Evolutionary conservation across 2,329 filamentous ascomycete genomes (phyloP), one percentile per base, ranked within the genome.

Genomic region (Fusarium marasasianum): DNA sequence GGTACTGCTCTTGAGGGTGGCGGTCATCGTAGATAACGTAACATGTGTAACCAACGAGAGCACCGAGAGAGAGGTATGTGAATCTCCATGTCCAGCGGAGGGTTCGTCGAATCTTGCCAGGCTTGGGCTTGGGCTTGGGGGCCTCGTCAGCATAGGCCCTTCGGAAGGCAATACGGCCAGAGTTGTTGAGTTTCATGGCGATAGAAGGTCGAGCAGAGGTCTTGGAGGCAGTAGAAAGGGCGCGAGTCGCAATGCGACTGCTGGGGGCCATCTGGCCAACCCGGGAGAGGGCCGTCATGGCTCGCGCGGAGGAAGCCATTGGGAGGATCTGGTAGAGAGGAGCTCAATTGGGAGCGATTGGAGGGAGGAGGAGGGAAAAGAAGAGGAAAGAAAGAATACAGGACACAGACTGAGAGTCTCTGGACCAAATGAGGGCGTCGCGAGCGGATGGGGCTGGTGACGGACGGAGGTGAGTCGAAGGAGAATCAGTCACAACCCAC

Each of bases 1-100:
- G 87, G 68, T 89, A 85, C 86, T 98, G 96, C 61, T 95, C 92
- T 47, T 88, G 88, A 15, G 96, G 96, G 83, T 97, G 90, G 79
- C 94, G 91, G 82, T 94, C 91, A 57, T 92, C 86, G 84, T 95
- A 98, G 85, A 98, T 92, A 80, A 90, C 90, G 83, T 96, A 98
- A 78, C 89, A 90, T 68, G 95, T 86, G 81, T 92, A 95, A 74
- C 87, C 94, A 47, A 93, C 81, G 66, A 91, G 87, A 73, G 88
- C 93, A 72, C 96, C 82, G 69, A 91, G 83, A 63, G 93, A 92
- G 74, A 98, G 84, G 82, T 96, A 95, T 63, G 92, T 93, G 79
- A 94, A 81, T 78, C 96, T 91, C 93, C 94, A 98, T 66, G 91
- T 84, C 91, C 93, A 97, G 81, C 90, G 90, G 81, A 98, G 87